Percentiles rank a stretch among this genome's conserved stretches.
These are phyloP conservation scores for Plasmodium vivax DNA, from an alignment of 169 alveolate species.

Conservation along the genomic window DNA sequence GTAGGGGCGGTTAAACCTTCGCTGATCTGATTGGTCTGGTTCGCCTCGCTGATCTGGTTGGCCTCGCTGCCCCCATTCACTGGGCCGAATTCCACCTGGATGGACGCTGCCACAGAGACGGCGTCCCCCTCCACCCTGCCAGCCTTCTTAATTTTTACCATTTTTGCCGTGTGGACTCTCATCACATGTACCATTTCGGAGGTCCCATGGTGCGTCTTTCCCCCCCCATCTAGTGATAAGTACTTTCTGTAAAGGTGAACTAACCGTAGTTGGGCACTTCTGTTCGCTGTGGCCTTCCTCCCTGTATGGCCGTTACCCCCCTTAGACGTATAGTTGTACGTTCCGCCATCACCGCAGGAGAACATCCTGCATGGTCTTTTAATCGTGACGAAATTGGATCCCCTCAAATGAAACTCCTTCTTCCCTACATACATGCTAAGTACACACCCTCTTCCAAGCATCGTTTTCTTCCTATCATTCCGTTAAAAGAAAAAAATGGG, in stretches of 20 bases:
- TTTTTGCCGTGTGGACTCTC: not conserved
- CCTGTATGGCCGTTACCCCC: not conserved
- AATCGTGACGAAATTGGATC: not conserved
- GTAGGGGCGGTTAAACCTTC: not conserved
- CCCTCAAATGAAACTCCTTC: not conserved
- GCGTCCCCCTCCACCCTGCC: not conserved
- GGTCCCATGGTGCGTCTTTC: not conserved
- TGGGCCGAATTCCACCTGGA: not conserved
- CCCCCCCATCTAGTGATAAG: not conserved
- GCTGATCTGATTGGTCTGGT: not conserved
- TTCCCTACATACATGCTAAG: constrained; percentile 3
- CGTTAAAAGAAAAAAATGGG: not conserved
- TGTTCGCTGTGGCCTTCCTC: not conserved
- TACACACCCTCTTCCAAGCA: constrained; percentile 17
- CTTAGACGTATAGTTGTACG: not conserved
- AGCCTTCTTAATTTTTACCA: not conserved
- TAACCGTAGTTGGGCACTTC: not conserved
- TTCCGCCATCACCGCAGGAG: not conserved
- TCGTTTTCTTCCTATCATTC: constrained; percentile 25
- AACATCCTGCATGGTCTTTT: not conserved
- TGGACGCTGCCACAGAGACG: not conserved
- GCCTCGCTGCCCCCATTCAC: not conserved
- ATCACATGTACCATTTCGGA: not conserved
- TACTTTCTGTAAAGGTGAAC: not conserved
- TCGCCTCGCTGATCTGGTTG: no score